Evolutionary conservation across 805 yeast species (phyloP).

Genomic region (Maudiozyma turicensis): DNA sequence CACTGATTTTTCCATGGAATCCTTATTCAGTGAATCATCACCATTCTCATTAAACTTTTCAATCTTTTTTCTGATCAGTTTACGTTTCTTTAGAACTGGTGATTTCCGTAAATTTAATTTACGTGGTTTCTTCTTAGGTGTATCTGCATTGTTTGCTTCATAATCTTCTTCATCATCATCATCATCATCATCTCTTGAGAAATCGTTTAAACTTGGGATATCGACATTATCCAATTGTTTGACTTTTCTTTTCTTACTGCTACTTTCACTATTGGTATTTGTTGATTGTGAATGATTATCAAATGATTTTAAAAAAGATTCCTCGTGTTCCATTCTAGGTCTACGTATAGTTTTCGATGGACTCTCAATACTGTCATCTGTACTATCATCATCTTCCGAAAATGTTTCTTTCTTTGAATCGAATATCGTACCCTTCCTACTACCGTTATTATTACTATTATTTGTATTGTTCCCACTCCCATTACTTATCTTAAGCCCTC

Average conservation of each 20-base stretch:
- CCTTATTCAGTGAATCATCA: neutral
- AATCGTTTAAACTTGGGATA: slow-evolving; percentile 2
- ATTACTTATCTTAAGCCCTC: slow-evolving; percentile 1
- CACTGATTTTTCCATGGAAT: neutral
- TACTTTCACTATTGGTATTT: neutral
- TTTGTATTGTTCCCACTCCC: neutral
- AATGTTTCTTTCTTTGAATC: neutral
- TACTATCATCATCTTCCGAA: neutral
- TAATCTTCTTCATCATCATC: neutral
- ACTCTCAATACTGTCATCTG: neutral
- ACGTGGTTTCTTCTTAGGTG: neutral
- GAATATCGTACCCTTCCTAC: neutral
- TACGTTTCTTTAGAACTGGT: slow-evolving; percentile 6
- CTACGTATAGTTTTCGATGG: neutral
- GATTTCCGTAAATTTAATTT: neutral
- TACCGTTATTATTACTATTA: neutral
- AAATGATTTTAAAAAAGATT: slow-evolving; percentile 3
- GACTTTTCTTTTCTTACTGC: neutral
- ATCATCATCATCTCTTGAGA: neutral
- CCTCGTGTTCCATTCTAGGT: slow-evolving; percentile 1
- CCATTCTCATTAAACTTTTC: neutral
- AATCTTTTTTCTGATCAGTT: slow-evolving; percentile 7
- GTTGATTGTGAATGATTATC: neutral
- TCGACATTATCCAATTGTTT: neutral
- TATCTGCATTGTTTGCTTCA: neutral